Evolutionary conservation across 805 yeast genomes (phyloP).

Genomic region (Teunomyces aglyptinius): DNA sequence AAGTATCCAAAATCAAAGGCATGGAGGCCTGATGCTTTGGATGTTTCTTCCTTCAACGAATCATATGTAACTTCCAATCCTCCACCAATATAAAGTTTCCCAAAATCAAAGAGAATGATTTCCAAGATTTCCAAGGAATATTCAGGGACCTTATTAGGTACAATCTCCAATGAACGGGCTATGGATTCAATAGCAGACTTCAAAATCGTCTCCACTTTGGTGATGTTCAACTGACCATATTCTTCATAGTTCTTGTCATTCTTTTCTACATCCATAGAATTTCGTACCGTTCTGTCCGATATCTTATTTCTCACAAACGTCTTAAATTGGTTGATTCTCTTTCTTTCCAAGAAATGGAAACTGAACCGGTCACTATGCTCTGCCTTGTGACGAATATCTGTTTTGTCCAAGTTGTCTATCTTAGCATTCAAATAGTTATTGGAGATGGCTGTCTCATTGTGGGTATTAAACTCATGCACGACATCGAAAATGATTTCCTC

Average conservation of each 20-base stretch:
- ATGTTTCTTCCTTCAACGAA: slow-evolving; percentile 37
- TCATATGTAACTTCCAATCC: slow-evolving; percentile 71
- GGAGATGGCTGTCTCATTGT: slow-evolving; percentile 34
- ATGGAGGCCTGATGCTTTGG: slow-evolving; percentile 21
- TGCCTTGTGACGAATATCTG: slow-evolving; percentile 12
- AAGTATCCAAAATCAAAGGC: slow-evolving; percentile 48
- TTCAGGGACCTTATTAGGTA: slow-evolving; percentile 59
- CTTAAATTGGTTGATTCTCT: slow-evolving; percentile 52
- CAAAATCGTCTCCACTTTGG: slow-evolving; percentile 59
- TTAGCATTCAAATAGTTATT: slow-evolving; percentile 35
- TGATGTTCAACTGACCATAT: slow-evolving; percentile 36
- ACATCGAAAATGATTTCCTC: slow-evolving; percentile 50
- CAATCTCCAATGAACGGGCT: slow-evolving; percentile 71
- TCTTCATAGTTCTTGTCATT: slow-evolving; percentile 14
- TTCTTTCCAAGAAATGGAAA: slow-evolving; percentile 36
- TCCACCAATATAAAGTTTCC: slow-evolving; percentile 69
- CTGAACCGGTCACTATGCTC: slow-evolving; percentile 26
- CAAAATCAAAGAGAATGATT: slow-evolving; percentile 64
- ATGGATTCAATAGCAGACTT: slow-evolving; percentile 72
- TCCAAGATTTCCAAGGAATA: slow-evolving; percentile 67
- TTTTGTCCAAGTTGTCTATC: slow-evolving; percentile 34
- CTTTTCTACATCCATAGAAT: slow-evolving; percentile 13
- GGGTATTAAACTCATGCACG: slow-evolving; percentile 43
- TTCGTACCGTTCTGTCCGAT: slow-evolving; percentile 39
- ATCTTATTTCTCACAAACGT: slow-evolving; percentile 53